A percentile compares a stretch with the other conserved stretches of the same genome.
Conservation (phyloP, 225 moss, liverwort and hornwort species). For the Ulota crispa region DNA sequence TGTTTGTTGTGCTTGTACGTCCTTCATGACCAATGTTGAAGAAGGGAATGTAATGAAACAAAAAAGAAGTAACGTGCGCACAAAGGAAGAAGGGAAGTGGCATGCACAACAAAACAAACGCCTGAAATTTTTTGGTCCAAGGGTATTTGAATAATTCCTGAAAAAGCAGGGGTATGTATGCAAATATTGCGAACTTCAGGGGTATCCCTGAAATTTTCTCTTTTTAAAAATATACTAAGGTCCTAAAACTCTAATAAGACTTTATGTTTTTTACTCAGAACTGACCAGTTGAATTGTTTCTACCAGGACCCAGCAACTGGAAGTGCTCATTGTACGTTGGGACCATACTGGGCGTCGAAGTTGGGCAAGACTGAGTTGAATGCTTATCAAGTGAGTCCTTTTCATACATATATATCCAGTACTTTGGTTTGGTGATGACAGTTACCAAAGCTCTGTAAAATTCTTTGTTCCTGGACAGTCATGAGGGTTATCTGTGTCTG, state of each 20-base stretch:
- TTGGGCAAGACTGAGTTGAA: conserved; percentile 65
- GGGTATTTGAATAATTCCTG: too few relatives aligned
- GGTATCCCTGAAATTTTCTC: too few relatives aligned
- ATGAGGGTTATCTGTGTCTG: not conserved
- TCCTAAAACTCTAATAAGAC: not conserved
- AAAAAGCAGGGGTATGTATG: too few relatives aligned
- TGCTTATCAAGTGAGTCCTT: conserved; percentile 70
- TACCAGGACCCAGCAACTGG: conserved; percentile 78
- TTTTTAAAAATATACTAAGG: not conserved
- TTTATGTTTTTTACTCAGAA: not conserved
- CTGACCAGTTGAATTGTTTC: conserved; percentile 1
- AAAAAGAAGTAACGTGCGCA: too few relatives aligned
- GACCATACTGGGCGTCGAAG: conserved; percentile 84
- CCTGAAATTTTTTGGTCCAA: too few relatives aligned
- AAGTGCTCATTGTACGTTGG: conserved; percentile 80
- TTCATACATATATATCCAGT: not conserved
- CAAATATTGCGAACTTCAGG: too few relatives aligned
- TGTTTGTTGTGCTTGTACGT: too few relatives aligned
- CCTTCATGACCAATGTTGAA: too few relatives aligned
- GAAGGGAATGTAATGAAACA: too few relatives aligned
- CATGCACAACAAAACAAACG: too few relatives aligned
- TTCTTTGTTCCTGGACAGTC: not conserved
- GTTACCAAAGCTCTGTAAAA: not conserved
- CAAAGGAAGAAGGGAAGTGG: too few relatives aligned
- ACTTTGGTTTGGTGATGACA: not conserved